Conservation (phyloP, 768 basidiomycete genomes). For the Calocybe indica region DNA sequence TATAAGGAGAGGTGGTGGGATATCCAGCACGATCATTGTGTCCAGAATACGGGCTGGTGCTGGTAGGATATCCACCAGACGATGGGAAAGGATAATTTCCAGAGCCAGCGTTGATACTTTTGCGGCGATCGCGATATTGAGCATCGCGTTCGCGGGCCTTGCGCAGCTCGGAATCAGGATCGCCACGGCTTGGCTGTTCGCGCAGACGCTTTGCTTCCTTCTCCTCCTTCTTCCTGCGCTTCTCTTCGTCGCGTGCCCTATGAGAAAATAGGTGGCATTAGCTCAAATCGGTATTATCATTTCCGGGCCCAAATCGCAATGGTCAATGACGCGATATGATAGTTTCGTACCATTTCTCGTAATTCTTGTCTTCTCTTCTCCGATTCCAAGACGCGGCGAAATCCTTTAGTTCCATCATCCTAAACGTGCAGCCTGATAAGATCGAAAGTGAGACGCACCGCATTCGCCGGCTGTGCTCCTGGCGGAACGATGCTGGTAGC, state of each 20-base stretch:
- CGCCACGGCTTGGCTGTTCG: constrained; percentile 42
- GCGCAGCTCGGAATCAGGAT: constrained; percentile 49
- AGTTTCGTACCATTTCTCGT: constrained; percentile 39
- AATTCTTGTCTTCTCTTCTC: constrained; percentile 30
- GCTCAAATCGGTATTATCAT: constrained; percentile 1
- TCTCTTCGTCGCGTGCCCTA: constrained; percentile 45
- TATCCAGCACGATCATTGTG: constrained; percentile 14
- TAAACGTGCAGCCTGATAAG: constrained; percentile 7
- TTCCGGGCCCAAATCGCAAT: not conserved
- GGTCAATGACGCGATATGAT: not conserved
- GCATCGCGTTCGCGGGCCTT: constrained; percentile 54
- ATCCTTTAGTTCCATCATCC: constrained; percentile 31
- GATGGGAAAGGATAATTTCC: constrained; percentile 24
- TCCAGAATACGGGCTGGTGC: constrained; percentile 13
- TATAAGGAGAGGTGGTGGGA: not conserved
- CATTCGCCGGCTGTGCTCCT: constrained; percentile 54
- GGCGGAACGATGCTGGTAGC: constrained; percentile 53
- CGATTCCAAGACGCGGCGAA: constrained; percentile 54
- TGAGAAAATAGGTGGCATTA: constrained; percentile 1
- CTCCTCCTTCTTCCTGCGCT: constrained; percentile 39
- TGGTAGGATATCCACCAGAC: constrained; percentile 17
- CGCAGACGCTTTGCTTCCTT: constrained; percentile 42
- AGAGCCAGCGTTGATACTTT: constrained; percentile 40
- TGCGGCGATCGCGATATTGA: constrained; percentile 43
- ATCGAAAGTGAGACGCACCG: constrained; percentile 28